Conservation (phyloP, 2,329 filamentous ascomycete species). For the Talaromyces sp. region DNA sequence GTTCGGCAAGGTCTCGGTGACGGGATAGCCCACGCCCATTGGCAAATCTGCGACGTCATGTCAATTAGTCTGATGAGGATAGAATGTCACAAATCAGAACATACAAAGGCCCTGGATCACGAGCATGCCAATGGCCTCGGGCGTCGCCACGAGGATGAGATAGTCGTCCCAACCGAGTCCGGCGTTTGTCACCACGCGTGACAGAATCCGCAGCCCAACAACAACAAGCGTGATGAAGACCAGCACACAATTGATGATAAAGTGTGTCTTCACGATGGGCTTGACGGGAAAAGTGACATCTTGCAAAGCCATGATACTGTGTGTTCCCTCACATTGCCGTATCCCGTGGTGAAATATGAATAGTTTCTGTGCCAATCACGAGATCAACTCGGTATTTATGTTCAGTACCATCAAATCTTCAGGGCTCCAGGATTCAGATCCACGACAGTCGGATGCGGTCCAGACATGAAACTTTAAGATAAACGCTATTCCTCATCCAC, state of each 20-base stretch:
- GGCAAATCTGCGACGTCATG: neutral
- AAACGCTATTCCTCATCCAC: neutral
- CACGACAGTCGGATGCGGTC: neutral
- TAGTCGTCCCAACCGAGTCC: slow-evolving; percentile 1
- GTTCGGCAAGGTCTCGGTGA: neutral
- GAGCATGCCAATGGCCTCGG: neutral
- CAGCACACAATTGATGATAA: slow-evolving; percentile 3
- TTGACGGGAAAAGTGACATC: neutral
- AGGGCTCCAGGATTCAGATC: neutral
- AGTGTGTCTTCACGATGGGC: neutral
- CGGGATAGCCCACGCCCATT: neutral
- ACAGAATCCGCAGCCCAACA: neutral
- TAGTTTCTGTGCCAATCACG: neutral
- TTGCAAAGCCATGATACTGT: neutral
- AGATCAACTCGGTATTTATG: neutral
- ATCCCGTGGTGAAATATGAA: neutral
- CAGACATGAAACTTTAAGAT: neutral
- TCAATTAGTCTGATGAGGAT: neutral
- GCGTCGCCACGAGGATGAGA: neutral
- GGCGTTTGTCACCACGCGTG: neutral
- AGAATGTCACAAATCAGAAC: neutral
- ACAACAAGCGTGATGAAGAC: neutral
- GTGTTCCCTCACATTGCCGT: neutral
- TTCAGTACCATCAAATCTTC: neutral
- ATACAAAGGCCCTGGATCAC: neutral